A percentile compares a stretch with the other conserved stretches of the same genome.
phyloP scores from a whole-genome alignment of 345 rosid species.

The Anacardium occidentale region DNA sequence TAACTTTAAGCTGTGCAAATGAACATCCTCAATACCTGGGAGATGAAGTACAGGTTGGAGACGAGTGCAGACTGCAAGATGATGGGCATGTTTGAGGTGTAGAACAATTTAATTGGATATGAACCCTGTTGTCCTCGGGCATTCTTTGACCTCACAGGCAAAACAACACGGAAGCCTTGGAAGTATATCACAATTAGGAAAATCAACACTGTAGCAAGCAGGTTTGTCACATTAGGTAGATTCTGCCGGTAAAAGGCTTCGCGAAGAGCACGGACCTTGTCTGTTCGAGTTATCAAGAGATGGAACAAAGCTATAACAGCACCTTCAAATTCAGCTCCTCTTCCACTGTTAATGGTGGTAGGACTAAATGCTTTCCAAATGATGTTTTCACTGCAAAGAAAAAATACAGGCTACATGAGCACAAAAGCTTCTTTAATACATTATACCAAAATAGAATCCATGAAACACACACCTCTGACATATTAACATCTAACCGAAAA shows the following conservation, averaged over 20 bases:
- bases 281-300: slow-evolving; percentile 68
- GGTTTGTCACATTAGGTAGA: slow-evolving; percentile 82
- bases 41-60: slow-evolving; percentile 77
- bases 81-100: slow-evolving; percentile 95
- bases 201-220: slow-evolving; percentile 77
- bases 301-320: slow-evolving; percentile 89
- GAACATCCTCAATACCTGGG: slow-evolving; percentile 52
- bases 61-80: slow-evolving; percentile 83
- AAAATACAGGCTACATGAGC: background rate
- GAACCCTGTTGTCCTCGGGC: slow-evolving; percentile 95
- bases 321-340: slow-evolving; percentile 93
- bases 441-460: background rate
- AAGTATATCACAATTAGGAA: slow-evolving; percentile 82
- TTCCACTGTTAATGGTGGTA: slow-evolving; percentile 80
- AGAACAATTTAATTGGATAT: slow-evolving; percentile 81
- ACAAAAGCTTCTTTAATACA: background rate
- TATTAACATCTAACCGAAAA: background rate
- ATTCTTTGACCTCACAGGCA: slow-evolving; percentile 89
- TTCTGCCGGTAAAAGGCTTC: slow-evolving; percentile 90
- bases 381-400: slow-evolving; percentile 63
- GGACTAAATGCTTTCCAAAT: slow-evolving; percentile 94
- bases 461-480: background rate
- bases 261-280: slow-evolving; percentile 75
- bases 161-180: slow-evolving; percentile 93
- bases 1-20: background rate